Percentiles rank a stretch among this genome's conserved stretches.
phyloP scores from a whole-genome alignment of 305 asterid genomes.

The Galium porrigens region DNA sequence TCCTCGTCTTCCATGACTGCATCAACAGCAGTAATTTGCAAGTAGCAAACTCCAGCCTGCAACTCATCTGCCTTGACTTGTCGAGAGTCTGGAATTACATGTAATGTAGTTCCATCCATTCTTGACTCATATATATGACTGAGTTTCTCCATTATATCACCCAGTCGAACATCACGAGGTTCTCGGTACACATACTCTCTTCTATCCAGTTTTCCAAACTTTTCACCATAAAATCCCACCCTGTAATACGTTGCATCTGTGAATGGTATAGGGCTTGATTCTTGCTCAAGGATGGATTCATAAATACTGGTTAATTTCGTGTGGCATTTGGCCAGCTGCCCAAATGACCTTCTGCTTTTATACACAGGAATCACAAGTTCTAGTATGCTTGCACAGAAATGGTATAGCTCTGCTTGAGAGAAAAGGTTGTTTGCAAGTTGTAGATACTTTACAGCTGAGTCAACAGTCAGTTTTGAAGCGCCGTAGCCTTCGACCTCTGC shows the following conservation, averaged over 20 bases:
- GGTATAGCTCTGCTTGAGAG: constrained; percentile 97
- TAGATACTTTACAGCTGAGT: constrained; percentile 91
- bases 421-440: constrained; percentile 94
- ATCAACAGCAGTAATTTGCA: constrained; percentile 97
- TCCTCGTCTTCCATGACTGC: constrained; percentile 99
- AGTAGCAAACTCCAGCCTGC: constrained; percentile 79
- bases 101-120: constrained; percentile 79
- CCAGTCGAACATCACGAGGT: constrained; percentile 90
- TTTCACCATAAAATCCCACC: constrained; percentile 91
- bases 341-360: constrained; percentile 79
- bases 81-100: constrained; percentile 92
- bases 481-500: constrained; percentile 99
- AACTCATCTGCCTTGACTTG: constrained; percentile 90
- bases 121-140: constrained; percentile 92
- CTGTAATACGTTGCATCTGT: constrained; percentile 92
- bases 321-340: constrained; percentile 96
- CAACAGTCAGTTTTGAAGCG: constrained; percentile 90
- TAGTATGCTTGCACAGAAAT: constrained; percentile 91
- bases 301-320: constrained; percentile 81
- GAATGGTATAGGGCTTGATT: constrained; percentile 90
- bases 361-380: constrained; percentile 92
- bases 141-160: constrained; percentile 98
- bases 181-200: constrained; percentile 88
- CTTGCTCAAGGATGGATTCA: constrained; percentile 95
- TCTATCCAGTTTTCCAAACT: constrained; percentile 68